These are phyloP conservation scores for Meira nashicola DNA, from an alignment of 1,284 basidiomycete species.

Conservation along the genomic window DNA sequence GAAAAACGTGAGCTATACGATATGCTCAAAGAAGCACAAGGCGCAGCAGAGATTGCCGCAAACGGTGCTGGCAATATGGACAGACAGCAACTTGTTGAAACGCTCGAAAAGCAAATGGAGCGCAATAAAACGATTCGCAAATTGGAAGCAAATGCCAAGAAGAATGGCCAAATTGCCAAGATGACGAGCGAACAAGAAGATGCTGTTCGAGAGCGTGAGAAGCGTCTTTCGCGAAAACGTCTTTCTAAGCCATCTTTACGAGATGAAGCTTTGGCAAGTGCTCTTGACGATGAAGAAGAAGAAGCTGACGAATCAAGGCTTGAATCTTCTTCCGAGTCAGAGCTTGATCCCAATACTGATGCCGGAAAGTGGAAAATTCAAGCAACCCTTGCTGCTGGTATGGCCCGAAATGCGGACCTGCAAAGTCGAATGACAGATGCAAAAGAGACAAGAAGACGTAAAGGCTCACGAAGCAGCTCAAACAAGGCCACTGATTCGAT, in stretches of 20 bases:
- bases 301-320: background rate
- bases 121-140: conserved; percentile 52
- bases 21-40: conserved; percentile 70
- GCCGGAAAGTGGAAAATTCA: conserved; percentile 50
- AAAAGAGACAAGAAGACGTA: conserved; percentile 20
- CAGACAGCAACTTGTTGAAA: conserved; percentile 60
- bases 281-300: background rate
- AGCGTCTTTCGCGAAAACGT: conserved; percentile 19
- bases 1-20: conserved; percentile 91
- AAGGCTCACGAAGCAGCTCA: conserved; percentile 13
- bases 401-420: conserved; percentile 47
- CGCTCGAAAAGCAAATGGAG: conserved; percentile 52
- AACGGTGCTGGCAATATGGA: conserved; percentile 32
- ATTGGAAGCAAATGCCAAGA: conserved; percentile 49
- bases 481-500: conserved; percentile 43
- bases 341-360: conserved; percentile 23
- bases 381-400: conserved; percentile 45
- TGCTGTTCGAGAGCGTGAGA: conserved; percentile 14
- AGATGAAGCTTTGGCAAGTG: conserved; percentile 19
- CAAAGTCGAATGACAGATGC: conserved; percentile 47
- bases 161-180: conserved; percentile 14
- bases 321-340: conserved; percentile 15
- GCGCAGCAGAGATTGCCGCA: conserved; percentile 12
- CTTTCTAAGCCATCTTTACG: conserved; percentile 28
- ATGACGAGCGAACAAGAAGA: background rate